These are phyloP conservation scores for Mycena belliarum DNA, from an alignment of 768 basidiomycete species.

Conservation along the genomic window DNA sequence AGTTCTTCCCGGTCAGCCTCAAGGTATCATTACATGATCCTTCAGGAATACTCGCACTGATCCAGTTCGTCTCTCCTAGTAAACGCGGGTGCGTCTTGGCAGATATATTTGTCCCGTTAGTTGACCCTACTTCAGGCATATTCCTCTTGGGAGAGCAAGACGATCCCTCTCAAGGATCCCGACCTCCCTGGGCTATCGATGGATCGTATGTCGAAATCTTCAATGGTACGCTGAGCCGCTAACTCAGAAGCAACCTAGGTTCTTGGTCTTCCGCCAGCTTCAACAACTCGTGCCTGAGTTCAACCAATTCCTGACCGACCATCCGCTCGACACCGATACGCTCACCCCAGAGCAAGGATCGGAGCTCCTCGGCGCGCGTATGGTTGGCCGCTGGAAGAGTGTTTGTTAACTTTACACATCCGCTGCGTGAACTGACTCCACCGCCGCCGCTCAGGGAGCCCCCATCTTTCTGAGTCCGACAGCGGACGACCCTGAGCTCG, in stretches of 20 bases:
- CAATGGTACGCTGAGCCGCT: not conserved
- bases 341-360: conserved; percentile 26
- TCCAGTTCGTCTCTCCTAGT: not conserved
- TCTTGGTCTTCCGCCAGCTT: conserved; percentile 28
- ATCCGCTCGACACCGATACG: conserved; percentile 19
- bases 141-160: conserved; percentile 29
- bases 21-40: not conserved
- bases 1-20: conserved; percentile 21
- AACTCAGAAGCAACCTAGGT: not conserved
- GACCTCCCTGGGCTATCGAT: conserved; percentile 20
- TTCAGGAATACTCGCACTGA: not conserved
- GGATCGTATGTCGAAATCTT: conserved; percentile 22
- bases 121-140: conserved; percentile 1
- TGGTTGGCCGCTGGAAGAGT: conserved; percentile 37
- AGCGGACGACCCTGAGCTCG: conserved; percentile 27
- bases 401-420: conserved; percentile 13
- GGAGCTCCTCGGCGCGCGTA: conserved; percentile 33
- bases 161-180: conserved; percentile 18
- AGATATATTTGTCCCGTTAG: not conserved
- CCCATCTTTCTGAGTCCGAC: conserved; percentile 32
- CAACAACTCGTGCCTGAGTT: conserved; percentile 36
- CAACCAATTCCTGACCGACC: conserved; percentile 25
- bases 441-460: conserved; percentile 28
- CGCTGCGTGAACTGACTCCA: not conserved
- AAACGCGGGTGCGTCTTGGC: conserved; percentile 1